These are phyloP conservation scores for Penicillium paneum DNA, from an alignment of 2,329 filamentous ascomycete genomes.

Conservation along the genomic window DNA sequence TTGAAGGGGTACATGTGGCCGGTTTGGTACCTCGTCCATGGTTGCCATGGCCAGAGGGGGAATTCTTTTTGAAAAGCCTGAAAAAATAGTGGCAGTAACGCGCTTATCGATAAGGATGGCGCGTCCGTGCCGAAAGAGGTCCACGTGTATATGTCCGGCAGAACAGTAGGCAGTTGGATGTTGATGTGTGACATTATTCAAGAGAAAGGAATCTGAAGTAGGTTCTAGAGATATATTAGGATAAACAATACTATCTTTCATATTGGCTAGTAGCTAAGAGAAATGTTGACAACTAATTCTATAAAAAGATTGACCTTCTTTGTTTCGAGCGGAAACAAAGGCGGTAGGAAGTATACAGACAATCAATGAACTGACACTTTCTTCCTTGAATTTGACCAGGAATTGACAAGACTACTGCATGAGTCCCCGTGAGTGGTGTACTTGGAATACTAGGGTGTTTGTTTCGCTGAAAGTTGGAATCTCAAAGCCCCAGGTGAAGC, in stretches of 20 bases:
- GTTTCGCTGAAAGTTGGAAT: background rate
- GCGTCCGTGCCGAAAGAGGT: background rate
- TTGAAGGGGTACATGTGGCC: slow-evolving; percentile 55
- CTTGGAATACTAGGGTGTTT: background rate
- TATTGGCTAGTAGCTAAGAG: background rate
- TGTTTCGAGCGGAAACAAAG: slow-evolving; percentile 1
- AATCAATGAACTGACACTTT: background rate
- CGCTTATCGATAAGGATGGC: slow-evolving; percentile 24
- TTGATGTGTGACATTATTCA: background rate
- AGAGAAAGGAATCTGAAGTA: background rate
- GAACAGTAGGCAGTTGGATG: background rate
- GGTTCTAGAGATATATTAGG: background rate
- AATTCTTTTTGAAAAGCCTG: background rate
- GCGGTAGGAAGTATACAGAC: background rate
- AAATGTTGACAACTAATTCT: background rate
- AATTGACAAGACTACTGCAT: background rate
- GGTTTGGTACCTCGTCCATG: slow-evolving; percentile 43
- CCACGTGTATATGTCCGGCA: background rate
- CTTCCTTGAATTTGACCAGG: background rate
- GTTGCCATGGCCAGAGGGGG: slow-evolving; percentile 18
- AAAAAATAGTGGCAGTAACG: slow-evolving; percentile 1
- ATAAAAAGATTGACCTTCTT: slow-evolving; percentile 1
- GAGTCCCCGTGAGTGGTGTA: background rate
- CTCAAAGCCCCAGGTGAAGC: background rate
- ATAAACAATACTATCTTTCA: background rate